Evolutionary conservation across 352 stramenopile species (phyloP), one percentile per base, ranked within the genome.

Genomic region (Globisporangium echinulatum): DNA sequence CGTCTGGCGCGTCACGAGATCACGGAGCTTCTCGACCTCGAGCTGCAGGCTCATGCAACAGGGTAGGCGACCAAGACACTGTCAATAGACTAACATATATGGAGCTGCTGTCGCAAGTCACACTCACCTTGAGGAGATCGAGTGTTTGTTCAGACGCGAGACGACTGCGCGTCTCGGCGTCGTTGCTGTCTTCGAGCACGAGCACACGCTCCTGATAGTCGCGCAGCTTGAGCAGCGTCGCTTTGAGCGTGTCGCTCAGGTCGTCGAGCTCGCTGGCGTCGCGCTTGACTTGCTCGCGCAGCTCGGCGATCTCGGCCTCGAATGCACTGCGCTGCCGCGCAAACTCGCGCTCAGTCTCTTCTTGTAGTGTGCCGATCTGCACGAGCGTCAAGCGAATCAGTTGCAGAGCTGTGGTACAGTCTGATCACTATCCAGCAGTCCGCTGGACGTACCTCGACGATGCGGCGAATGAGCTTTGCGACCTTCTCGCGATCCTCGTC

Each of bases 401-500:
- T n/a, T 49, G 1, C 44, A 52, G 25, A 33, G 25, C 25, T 33
- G 25, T 33, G 25, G 25, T 33, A 3, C 25, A 33, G 25, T 33
- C 25, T 33, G 25, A 5, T 25, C 38, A 17, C 2, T 33, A 25
- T 49, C 25, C 25, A 33, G 17, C 52, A 58, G 15, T 38, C 7
- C 8, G n/a, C 37, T 49, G 4, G 4, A 36, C 44, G 56, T 55
- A 90, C 81, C 64, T 93, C 81, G 17, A 91, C 79, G 19, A 93
- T 75, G 43, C 83, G 79, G 1, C 64, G 81, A 13, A 91, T 71
- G n/a, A 93, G 61, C 54, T 91, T 90, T 44, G 79, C 68, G 56
- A 93, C 80, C 69, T 93, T 93, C 6, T 90, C 75, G 33, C 83
- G 78, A 66, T 93, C 84, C 59, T 89, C 69, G 11, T 74, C 75